A percentile compares a stretch with the other conserved stretches of the same genome.
These are phyloP conservation scores for Pythium aristosporum DNA, from an alignment of 352 stramenopile species.

Conservation along the genomic window DNA sequence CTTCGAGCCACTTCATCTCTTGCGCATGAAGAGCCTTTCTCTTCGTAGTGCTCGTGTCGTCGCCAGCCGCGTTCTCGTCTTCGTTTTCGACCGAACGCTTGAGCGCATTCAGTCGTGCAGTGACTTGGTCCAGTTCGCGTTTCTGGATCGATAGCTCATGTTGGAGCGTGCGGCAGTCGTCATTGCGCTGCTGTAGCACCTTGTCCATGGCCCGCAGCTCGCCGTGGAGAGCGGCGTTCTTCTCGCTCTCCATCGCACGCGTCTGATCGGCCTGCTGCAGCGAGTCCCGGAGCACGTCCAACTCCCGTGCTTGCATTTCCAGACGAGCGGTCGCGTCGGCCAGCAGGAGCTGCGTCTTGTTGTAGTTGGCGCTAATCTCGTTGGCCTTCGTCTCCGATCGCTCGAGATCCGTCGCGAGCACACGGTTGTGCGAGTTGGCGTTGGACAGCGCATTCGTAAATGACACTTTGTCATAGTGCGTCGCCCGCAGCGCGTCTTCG, in stretches of 20 bases:
- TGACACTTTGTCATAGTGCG: slow-evolving; percentile 83
- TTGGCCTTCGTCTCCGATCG: slow-evolving; percentile 57
- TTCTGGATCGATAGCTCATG: slow-evolving; percentile 53
- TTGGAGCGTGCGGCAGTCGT: slow-evolving; percentile 67
- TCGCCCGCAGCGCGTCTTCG: slow-evolving; percentile 69
- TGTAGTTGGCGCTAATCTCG: slow-evolving; percentile 36
- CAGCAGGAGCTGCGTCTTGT: slow-evolving; percentile 46
- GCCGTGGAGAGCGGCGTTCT: slow-evolving; percentile 66
- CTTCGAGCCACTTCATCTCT: slow-evolving; percentile 74
- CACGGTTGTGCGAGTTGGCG: slow-evolving; percentile 74
- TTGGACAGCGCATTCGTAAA: slow-evolving; percentile 81
- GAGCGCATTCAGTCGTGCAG: slow-evolving; percentile 16
- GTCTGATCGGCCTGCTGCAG: slow-evolving; percentile 61
- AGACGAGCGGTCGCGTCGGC: slow-evolving; percentile 38
- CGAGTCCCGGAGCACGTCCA: slow-evolving; percentile 56
- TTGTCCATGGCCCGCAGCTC: slow-evolving; percentile 76
- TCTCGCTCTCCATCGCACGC: slow-evolving; percentile 55
- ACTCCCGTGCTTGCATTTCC: slow-evolving; percentile 43
- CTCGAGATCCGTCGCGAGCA: slow-evolving; percentile 56
- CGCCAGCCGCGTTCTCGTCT: slow-evolving; percentile 8
- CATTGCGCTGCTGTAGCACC: slow-evolving; percentile 59
- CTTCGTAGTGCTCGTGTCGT: slow-evolving; percentile 10
- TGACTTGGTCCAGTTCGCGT: slow-evolving; percentile 54
- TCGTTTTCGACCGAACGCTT: slow-evolving; percentile 24
- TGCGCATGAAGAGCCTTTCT: slow-evolving; percentile 45